Evolutionary conservation across 305 asterid species (phyloP), one percentile per base, ranked within the genome.

Genomic region (Fraxinus latifolia): DNA sequence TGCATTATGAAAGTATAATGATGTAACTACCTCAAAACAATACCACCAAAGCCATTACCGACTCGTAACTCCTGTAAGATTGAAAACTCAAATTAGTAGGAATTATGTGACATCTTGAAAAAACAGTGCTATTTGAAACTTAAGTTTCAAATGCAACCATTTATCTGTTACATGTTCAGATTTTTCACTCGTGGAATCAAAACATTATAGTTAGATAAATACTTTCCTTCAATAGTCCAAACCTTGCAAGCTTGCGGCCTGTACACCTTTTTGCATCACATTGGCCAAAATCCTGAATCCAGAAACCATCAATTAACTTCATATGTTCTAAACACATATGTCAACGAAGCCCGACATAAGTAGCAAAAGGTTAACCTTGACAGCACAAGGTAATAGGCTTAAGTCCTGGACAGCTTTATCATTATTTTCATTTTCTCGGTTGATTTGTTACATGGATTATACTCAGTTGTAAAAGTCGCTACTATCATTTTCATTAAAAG

Each of bases 221-320:
- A 91, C 95, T 91, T 93, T 77, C 99, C 87, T 91, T 95, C 87
- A 95, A 85, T 74, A 93, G 87, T 83, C 97, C 97, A 84, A 95
- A 95, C 87, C 99, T 90, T 32, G 99, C 95, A 88, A 95, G 99
- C 86, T 95, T 95, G 84, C 98, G 94, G 23, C 98, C 97, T 1
- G 99, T 95, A 87, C 99, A 95, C 87, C 90, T 94, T 91, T 95
- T 95, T 19, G 97, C 92, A 86, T 95, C 99, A 77, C 99, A 95
- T 85, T 95, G 99, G 15, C 95, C 97, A 85, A 95, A 95, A 91
- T 94, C 99, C 97, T 93, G 89, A 32, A 82, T 58, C 37, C 81
- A 78, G 65, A 50, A 73, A 77, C 5, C n/a, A 47, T 15, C 15
- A 60, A 37, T 77, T 33, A 80, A 78, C 65, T 27, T 7, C 73